phyloP scores from a whole-genome alignment of 2,329 filamentous ascomycete genomes.

The Xylaria sp. region DNA sequence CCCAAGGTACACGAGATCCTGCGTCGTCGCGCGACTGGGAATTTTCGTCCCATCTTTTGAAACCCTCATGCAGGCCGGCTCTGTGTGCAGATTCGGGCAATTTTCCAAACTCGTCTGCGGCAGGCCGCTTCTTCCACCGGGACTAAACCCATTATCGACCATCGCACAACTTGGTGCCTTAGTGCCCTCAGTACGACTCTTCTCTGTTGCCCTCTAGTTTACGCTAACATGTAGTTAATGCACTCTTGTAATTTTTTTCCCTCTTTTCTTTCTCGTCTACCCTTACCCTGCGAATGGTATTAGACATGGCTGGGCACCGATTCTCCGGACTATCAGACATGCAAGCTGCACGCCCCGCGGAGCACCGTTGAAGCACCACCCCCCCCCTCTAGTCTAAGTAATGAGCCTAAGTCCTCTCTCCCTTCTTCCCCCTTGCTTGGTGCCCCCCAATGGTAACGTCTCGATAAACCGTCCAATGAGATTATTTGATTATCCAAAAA shows the following conservation, averaged over 20 bases:
- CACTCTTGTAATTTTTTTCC: constrained; percentile 2
- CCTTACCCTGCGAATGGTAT: constrained; percentile 44
- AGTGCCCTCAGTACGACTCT: constrained; percentile 16
- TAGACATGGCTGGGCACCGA: constrained; percentile 42
- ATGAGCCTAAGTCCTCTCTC: constrained; percentile 18
- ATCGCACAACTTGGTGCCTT: constrained; percentile 29
- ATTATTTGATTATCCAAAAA: constrained; percentile 30
- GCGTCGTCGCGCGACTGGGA: constrained; percentile 28
- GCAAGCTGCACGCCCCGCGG: constrained; percentile 43
- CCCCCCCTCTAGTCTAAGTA: constrained; percentile 10
- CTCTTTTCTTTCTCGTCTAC: constrained; percentile 43
- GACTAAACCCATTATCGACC: constrained; percentile 31
- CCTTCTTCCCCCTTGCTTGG: constrained; percentile 29
- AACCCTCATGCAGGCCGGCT: constrained; percentile 33
- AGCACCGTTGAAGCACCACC: constrained; percentile 44
- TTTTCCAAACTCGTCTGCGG: constrained; percentile 40
- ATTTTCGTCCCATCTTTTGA: constrained; percentile 38
- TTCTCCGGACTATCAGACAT: constrained; percentile 45
- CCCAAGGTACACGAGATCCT: constrained; percentile 25
- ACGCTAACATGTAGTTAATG: constrained; percentile 31
- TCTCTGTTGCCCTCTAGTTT: neutral
- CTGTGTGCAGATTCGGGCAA: constrained; percentile 41
- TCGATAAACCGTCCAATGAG: constrained; percentile 45
- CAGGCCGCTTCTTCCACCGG: constrained; percentile 33
- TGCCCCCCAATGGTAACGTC: constrained; percentile 40